Evolutionary conservation across 2,329 filamentous ascomycete species (phyloP), one percentile per base, ranked within the genome.

Genomic region (Dactylellina haptotyla): DNA sequence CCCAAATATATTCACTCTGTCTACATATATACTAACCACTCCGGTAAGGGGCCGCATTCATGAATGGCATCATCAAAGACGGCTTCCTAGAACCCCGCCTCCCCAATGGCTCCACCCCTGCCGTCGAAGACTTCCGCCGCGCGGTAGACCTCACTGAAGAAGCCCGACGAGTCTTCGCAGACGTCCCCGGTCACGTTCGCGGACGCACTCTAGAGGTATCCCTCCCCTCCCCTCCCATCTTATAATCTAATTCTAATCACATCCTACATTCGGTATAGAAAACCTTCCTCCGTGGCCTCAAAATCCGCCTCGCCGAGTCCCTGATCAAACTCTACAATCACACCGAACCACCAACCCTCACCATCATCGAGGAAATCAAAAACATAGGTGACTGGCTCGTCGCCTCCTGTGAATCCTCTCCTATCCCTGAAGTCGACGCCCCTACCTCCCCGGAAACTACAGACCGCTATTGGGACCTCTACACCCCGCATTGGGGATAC

Each of bases 61-160:
- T 76, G 61, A 76, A 76, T 14, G 72, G 75, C 2, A 77, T 76
- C 0, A 70, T 78, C 0, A 76, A 78, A 62, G 75, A 76, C 32
- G 77, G 76, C 1, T 78, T 78, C 45, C 75, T 78, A 1, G 67
- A 72, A 48, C 67, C 67, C n/a, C 57, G 67, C 30, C 45, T 72
- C 10, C 67, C 67, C 2, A 74, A 74, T 12, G 69, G 63, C 25
- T 50, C 54, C 5, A 67, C 61, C 2, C 61, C 69, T n/a, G 69
- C 69, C 1, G 69, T 67, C 28, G 69, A 66, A 14, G 61, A 66
- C 54, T 74, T 74, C 18, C 46, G 69, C 4, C 61, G 63, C 16
- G 69, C 69, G 14, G 63, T 74, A n/a, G 69, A 67, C 8, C 16
- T 74, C 18, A 66, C 63, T 5, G 69, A 74, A 45, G 69, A 66